Evolutionary conservation across 805 yeast species (phyloP).

Genomic region (Metschnikowia arizonensis): DNA sequence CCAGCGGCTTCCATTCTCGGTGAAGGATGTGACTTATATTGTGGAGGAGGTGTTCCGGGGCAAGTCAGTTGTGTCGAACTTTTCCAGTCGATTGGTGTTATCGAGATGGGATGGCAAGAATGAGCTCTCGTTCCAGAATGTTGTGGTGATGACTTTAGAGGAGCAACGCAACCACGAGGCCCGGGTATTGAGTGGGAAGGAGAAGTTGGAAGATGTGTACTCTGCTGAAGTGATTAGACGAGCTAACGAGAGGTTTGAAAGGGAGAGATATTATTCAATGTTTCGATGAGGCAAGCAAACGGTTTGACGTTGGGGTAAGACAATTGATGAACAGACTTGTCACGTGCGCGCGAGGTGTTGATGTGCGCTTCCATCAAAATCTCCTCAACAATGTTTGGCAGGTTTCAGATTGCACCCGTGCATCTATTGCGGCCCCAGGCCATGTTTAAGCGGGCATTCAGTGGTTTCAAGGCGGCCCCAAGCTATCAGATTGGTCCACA

Average conservation of each 20-base stretch:
- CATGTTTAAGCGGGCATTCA: not conserved
- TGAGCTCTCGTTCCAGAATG: constrained; percentile 68
- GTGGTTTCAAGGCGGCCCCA: not conserved
- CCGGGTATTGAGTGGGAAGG: constrained; percentile 67
- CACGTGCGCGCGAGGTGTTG: not conserved
- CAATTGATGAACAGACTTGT: no score
- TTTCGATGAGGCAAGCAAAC: no score
- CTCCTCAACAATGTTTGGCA: constrained; percentile 3
- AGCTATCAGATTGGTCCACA: not conserved
- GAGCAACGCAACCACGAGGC: constrained; percentile 81
- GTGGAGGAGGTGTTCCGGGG: constrained; percentile 93
- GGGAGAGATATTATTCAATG: constrained; percentile 65
- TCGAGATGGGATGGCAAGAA: constrained; percentile 78
- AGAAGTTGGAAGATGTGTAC: constrained; percentile 60
- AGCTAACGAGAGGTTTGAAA: constrained; percentile 62
- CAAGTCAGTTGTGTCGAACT: constrained; percentile 81
- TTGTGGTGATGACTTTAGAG: constrained; percentile 83
- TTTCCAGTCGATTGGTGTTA: constrained; percentile 71
- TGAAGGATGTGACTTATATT: constrained; percentile 73
- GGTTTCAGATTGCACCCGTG: constrained; percentile 9
- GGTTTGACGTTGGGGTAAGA: no score
- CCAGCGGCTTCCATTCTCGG: constrained; percentile 70
- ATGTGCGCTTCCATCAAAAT: not conserved
- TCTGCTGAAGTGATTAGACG: constrained; percentile 50
- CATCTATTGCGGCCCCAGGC: constrained; percentile 1